Base-by-base conservation (phyloP, 306 rosid species). In the Cucurbita maxima region DNA sequence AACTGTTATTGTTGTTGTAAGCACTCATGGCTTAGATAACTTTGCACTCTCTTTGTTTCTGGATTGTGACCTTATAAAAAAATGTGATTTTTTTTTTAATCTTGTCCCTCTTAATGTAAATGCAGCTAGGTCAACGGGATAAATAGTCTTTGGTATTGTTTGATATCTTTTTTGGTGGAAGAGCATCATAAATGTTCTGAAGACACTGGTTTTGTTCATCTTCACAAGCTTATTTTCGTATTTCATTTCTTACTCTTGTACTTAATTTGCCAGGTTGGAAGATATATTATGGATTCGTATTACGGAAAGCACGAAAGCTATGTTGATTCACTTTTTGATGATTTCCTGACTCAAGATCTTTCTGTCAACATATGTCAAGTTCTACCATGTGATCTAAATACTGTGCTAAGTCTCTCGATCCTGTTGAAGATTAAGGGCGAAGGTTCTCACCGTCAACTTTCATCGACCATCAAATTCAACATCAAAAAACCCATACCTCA, bases 381-480 rank as follows among this genome's bases (percentile, higher is more conserved):
- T 66, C 79, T 82, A 36, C 87, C 84, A 0, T 79, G 78, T 70
- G 72, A 76, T 80, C 79, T 34, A 67, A 73, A 79, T 74, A 66
- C 76, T 43, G 52, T 53, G 55, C 53, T 79, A 54, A 81, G 77
- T 77, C 78, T 82, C 58, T 84, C 89, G 19, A 58, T 74, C 77
- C 71, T 81, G 18, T 88, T 84, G 61, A 77, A 76, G 74, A 84
- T 94, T 61, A 79, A 79, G 55, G 97, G 97, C 7, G 88, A 84
- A 80, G 97, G 97, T 80, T 89, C 96, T 22, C 96, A 90, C 70
- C 90, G 91, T 36, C 81, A 55, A 79, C 57, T 90, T 43, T 84
- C 84, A 58, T 83, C 96, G 37, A 81, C 79, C 76, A 73, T 86
- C 69, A 83, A 75, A 79, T 76, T 88, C 48, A 81, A 72, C 71